Evolutionary conservation across 2,329 filamentous ascomycete species (phyloP), one percentile per base, ranked within the genome.

Genomic region (Talaromyces sp.): DNA sequence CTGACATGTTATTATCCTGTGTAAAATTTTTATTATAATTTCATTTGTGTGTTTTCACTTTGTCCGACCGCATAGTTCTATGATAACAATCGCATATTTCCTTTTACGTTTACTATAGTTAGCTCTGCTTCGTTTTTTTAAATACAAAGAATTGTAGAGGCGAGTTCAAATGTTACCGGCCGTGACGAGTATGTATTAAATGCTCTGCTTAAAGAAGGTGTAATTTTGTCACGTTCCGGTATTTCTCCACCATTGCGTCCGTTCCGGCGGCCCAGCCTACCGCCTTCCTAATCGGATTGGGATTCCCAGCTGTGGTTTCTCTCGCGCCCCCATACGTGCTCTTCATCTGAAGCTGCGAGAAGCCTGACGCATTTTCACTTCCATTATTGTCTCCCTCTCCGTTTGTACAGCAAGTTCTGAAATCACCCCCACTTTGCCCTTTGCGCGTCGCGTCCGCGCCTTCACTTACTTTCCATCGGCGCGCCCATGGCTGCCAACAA

Each of bases 401-500:
- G 54, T 27, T 47, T 47, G 23, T 47, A 47, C 44, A 47, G n/a
- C 44, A 27, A 47, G 44, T 27, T 10, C 23, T 27, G 44, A 27
- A 8, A 47, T 6, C 36, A 40, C 5, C 3, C 36, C 16, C 8
- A 7, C 10, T 33, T 9, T n/a, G 30, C 44, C 18, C 18, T 47
- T 16, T 34, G 34, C 14, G 5, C 33, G 10, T 31, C 55, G n/a
- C 10, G 23, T 27, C 44, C 18, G 44, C 44, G 18, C 50, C 56
- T 42, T 50, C 56, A 12, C 28, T 23, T 8, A 10, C 18, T 47
- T 28, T 23, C 56, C 34, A 27, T 50, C 28, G 12, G 34, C 30
- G 34, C 52, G 30, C 30, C 36, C 56, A 63, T 63, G 54, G 59
- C 65, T 64, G 69, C 68, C 67, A 72, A 71, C 56, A 65, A 60